Base-by-base conservation (phyloP, 768 basidiomycete genomes). In the Trametes maxima region DNA sequence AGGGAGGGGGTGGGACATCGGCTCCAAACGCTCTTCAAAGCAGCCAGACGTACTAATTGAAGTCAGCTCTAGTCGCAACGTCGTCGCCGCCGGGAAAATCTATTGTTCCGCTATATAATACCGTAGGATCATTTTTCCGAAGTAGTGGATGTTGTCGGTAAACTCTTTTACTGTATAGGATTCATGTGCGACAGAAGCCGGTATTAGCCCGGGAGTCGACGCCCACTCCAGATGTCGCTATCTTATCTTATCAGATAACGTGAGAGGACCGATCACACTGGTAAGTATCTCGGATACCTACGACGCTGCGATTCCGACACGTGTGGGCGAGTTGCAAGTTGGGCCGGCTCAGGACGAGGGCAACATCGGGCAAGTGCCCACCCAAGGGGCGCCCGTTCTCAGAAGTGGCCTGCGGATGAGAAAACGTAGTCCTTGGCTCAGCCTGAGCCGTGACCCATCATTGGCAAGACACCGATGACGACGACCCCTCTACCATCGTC, bases 161-260 rank as follows among this genome's bases (percentile, higher is more conserved):
- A 43, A 39, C 58, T 28, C 39, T 14, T 21, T 35, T 22, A 24
- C 19, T 14, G 10, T 21, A 17, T 51, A 19, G 33, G 58, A 44
- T 47, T n/a, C n/a, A n/a, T 19, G 21, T 46, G 33, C 12, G 10
- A 33, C 28, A 8, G 28, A 33, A 33, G 28, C 28, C 28, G 28
- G 4, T 33, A 8, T 8, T 33, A 33, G 28, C 28, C 28, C 28
- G 28, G 8, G 28, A 33, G n/a, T 8, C 3, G 28, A 3, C 28
- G 3, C 8, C 4, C 28, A 33, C 28, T 33, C 28, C 4, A 8
- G 28, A 8, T 3, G 28, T 3, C 28, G 8, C 28, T 16, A 57
- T 57, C 56, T 49, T n/a, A 57, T 57, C 56, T 57, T 49, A 57
- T 57, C 56, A 49, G 56, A 49, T 49, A 42, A 24, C 22, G 24